These are phyloP conservation scores for Eragrostis tef DNA, from an alignment of 202 grass and related monocot species.

Conservation along the genomic window DNA sequence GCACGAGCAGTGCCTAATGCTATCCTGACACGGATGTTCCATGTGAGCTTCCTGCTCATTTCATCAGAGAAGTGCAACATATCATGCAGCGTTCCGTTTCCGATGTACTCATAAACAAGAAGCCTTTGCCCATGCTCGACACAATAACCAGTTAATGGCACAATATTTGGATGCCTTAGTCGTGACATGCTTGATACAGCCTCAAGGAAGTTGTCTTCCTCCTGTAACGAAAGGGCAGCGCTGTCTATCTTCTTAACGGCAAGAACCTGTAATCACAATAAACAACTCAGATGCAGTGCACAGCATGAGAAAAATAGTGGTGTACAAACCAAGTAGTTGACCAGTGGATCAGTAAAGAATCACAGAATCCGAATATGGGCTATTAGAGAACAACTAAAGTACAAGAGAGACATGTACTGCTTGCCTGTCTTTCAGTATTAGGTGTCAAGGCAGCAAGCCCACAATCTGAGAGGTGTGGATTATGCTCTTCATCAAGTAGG, in stretches of 20 bases:
- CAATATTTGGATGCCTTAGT: conserved; percentile 83
- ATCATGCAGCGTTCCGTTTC: conserved; percentile 78
- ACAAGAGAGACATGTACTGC: conserved; percentile 24
- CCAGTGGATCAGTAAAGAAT: conserved; percentile 8
- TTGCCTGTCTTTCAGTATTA: conserved; percentile 90
- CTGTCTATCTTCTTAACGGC: conserved; percentile 95
- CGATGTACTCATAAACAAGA: conserved; percentile 77
- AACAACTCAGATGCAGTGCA: no score
- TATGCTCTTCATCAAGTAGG: conserved; percentile 91
- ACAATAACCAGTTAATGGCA: conserved; percentile 75
- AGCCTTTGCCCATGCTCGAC: conserved; percentile 84
- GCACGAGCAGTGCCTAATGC: conserved; percentile 77
- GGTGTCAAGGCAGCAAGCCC: conserved; percentile 87
- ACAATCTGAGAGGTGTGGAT: conserved; percentile 92
- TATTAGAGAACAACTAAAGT: conserved; percentile 2
- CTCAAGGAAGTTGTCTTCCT: conserved; percentile 90
- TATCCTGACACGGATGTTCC: conserved; percentile 79
- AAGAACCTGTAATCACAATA: conserved; percentile 56
- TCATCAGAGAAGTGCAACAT: conserved; percentile 74
- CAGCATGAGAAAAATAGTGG: no score
- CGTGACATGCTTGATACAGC: conserved; percentile 79
- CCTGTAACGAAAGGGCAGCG: conserved; percentile 76
- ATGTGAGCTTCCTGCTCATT: conserved; percentile 63
- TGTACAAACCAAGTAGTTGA: no score
- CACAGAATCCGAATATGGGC: conserved; percentile 21